A percentile compares a stretch with the other conserved stretches of the same genome.
Conservation (phyloP, 164 flowering plant genomes). For the Houttuynia cordata region DNA sequence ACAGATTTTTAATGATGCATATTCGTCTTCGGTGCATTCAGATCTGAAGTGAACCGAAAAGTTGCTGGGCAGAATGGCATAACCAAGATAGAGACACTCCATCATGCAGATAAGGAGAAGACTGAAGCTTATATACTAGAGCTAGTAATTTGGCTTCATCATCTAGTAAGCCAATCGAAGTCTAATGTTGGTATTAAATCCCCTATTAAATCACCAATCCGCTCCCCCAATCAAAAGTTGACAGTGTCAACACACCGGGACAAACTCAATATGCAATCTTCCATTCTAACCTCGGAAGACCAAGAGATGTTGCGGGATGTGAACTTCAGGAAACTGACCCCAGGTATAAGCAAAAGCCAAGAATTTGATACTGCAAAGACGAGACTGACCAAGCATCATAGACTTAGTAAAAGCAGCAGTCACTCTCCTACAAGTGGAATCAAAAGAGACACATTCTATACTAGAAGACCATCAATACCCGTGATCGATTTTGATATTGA, state of each 20-base stretch:
- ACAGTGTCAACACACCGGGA: conserved; percentile 16
- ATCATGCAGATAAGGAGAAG: conserved; percentile 91
- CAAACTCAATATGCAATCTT: conserved; percentile 24
- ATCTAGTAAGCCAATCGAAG: conserved; percentile 55
- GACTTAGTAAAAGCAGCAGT: conserved; percentile 74
- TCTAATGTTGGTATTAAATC: conserved; percentile 51
- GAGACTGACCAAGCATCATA: conserved; percentile 30
- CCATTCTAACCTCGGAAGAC: conserved; percentile 59
- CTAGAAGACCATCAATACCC: conserved; percentile 40
- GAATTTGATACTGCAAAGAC: conserved; percentile 58
- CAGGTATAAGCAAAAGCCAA: conserved; percentile 91
- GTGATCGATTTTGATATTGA: conserved; percentile 72
- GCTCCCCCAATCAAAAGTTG: conserved; percentile 52
- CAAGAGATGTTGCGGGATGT: conserved; percentile 76
- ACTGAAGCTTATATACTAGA: conserved; percentile 80
- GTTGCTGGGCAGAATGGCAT: conserved; percentile 54
- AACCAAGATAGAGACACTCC: conserved; percentile 72
- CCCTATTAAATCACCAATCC: conserved; percentile 67
- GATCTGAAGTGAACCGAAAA: conserved; percentile 67
- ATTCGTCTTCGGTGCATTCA: conserved; percentile 10
- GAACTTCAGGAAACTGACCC: conserved; percentile 60
- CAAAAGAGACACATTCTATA: conserved; percentile 34
- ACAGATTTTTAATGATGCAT: too few relatives aligned
- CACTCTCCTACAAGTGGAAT: conserved; percentile 54
- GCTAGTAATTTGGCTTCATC: conserved; percentile 82